A percentile compares a stretch with the other conserved stretches of the same genome.
These are phyloP conservation scores for Rhizopus microsporus DNA, from an alignment of 371 early-diverging fungal species.

Conservation along the genomic window DNA sequence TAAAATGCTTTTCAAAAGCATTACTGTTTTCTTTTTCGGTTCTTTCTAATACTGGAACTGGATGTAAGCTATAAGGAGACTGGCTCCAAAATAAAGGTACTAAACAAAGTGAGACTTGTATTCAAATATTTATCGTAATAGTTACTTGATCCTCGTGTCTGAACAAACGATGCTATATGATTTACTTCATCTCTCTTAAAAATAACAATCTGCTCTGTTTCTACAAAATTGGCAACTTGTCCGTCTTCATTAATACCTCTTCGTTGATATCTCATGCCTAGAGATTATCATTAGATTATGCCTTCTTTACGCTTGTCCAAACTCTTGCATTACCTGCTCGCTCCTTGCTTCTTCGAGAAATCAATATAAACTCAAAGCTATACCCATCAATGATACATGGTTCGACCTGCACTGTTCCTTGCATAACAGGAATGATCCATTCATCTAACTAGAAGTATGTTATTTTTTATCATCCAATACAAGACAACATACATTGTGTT, in stretches of 20 bases:
- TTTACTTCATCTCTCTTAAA: conserved; percentile 48
- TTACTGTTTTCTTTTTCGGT: conserved; percentile 53
- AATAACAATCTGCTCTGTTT: conserved; percentile 62
- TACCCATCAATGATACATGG: conserved; percentile 62
- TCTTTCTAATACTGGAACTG: conserved; percentile 63
- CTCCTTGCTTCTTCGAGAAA: conserved; percentile 61
- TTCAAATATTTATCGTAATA: not conserved
- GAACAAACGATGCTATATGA: conserved; percentile 66
- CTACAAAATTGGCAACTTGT: conserved; percentile 71
- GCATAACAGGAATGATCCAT: conserved; percentile 69
- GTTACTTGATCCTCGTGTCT: conserved; percentile 66
- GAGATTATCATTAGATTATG: not conserved
- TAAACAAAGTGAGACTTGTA: conserved; percentile 6
- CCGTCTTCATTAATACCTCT: conserved; percentile 68
- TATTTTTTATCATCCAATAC: conserved; percentile 4
- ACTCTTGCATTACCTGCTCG: conserved; percentile 45
- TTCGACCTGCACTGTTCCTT: conserved; percentile 69
- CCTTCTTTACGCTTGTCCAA: not conserved
- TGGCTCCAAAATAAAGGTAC: conserved; percentile 73
- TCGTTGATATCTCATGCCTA: conserved; percentile 65
- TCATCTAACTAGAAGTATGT: conserved; percentile 46
- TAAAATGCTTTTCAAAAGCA: conserved; percentile 69
- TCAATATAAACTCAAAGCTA: conserved; percentile 56
- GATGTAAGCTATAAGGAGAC: conserved; percentile 68
- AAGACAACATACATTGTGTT: conserved; percentile 31